Conservation (phyloP, 2,329 filamentous ascomycete species). For the Colletotrichum lindemuthianum region DNA sequence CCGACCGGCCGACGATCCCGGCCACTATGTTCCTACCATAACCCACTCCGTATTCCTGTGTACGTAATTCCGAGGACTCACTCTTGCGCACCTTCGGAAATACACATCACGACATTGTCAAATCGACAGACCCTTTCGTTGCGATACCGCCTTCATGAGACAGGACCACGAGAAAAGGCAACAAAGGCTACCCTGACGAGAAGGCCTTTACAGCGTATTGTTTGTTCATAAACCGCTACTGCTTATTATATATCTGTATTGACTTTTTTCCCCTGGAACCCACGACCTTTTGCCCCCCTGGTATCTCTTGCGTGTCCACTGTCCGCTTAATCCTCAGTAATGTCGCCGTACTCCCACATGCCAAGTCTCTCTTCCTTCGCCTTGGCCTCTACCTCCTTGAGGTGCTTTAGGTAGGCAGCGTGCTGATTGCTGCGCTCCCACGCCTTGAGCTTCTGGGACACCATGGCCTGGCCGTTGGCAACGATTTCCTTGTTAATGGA, state of each 20-base stretch:
- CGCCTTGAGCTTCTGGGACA: conserved; percentile 87
- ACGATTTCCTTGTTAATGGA: conserved; percentile 93
- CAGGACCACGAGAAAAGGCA: not conserved
- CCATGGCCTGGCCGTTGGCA: conserved; percentile 86
- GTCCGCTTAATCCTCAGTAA: conserved; percentile 80
- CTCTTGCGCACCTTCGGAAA: not conserved
- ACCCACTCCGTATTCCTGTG: conserved; percentile 2
- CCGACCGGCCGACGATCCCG: conserved; percentile 32
- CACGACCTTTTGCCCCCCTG: not conserved
- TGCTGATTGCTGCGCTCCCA: conserved; percentile 84
- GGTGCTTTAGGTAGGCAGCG: conserved; percentile 73
- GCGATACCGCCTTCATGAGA: too few relatives aligned
- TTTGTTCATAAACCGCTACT: conserved; percentile 31
- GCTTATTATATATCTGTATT: conserved; percentile 30
- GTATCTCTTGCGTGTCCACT: not conserved
- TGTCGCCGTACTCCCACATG: conserved; percentile 98
- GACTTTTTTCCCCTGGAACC: conserved; percentile 11
- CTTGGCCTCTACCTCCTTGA: conserved; percentile 78
- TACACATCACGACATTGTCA: not conserved
- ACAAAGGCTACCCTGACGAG: conserved; percentile 1
- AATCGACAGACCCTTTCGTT: too few relatives aligned
- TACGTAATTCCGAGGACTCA: conserved; percentile 19
- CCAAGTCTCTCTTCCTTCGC: conserved; percentile 85
- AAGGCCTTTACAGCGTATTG: not conserved
- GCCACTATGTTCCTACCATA: conserved; percentile 1